Evolutionary conservation across 2,329 filamentous ascomycete genomes (phyloP).

Genomic region (Trichoderma gracile): DNA sequence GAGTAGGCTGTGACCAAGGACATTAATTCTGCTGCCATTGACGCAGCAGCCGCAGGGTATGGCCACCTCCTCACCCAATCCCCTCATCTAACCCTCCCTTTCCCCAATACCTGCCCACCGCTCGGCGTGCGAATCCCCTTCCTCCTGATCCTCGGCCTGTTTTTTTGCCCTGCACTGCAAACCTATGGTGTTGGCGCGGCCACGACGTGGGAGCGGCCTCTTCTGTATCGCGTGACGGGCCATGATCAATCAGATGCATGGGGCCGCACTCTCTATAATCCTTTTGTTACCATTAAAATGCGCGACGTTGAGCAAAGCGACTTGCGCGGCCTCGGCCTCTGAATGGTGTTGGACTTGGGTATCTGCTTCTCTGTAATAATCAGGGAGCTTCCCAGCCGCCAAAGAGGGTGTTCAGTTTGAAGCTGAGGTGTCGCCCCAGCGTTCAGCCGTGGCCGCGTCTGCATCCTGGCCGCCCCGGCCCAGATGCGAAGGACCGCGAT

Average conservation of each 20-base stretch:
- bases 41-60: constrained; percentile 39
- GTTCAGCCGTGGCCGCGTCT: constrained; percentile 12
- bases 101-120: constrained; percentile 28
- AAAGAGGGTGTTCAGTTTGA: constrained; percentile 8
- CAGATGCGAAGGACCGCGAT: constrained; percentile 22
- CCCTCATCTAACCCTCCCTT: constrained; percentile 30
- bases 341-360: constrained; percentile 13
- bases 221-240: constrained; percentile 26
- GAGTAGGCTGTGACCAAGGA: constrained; percentile 30
- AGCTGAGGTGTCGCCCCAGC: constrained; percentile 13
- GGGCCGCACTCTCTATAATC: constrained; percentile 19
- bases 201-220: constrained; percentile 22
- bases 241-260: constrained; percentile 21
- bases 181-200: constrained; percentile 7
- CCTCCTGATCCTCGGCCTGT: neutral
- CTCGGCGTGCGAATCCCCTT: constrained; percentile 1
- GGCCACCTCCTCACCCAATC: constrained; percentile 30
- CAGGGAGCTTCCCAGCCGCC: constrained; percentile 24
- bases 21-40: constrained; percentile 30
- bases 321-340: constrained; percentile 22
- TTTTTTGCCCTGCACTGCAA: neutral
- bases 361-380: constrained; percentile 25
- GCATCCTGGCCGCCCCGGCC: constrained; percentile 20
- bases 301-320: constrained; percentile 26
- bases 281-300: constrained; percentile 25